Percentiles rank a stretch among this genome's conserved stretches.
These are phyloP conservation scores for Linnemannia exigua DNA, from an alignment of 192 early-diverging fungal genomes.

Conservation along the genomic window DNA sequence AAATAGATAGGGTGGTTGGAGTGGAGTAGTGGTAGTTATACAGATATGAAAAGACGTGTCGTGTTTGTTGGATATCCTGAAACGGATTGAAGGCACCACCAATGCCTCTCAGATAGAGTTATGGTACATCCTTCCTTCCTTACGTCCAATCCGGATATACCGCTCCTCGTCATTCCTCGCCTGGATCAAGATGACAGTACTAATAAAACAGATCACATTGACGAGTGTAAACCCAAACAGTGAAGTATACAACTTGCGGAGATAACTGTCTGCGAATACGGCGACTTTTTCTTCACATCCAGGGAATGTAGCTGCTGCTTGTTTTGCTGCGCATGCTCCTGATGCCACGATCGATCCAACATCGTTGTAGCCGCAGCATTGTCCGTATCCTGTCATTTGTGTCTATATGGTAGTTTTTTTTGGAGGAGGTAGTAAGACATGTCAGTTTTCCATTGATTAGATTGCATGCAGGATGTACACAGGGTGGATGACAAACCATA, in stretches of 20 bases:
- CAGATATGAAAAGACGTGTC: no score
- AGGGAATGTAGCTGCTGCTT: neutral
- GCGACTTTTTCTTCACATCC: conserved; percentile 54
- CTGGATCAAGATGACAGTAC: conserved; percentile 56
- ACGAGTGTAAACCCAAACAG: conserved; percentile 58
- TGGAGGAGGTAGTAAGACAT: neutral
- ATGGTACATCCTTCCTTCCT: conserved; percentile 50
- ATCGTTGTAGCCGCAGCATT: conserved; percentile 56
- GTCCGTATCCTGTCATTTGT: conserved; percentile 34
- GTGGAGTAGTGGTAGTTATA: no score
- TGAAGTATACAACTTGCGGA: conserved; percentile 56
- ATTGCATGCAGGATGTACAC: neutral
- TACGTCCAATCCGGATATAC: conserved; percentile 54
- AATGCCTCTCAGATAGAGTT: conserved; percentile 29
- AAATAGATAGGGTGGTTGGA: no score
- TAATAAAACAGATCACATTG: conserved; percentile 55
- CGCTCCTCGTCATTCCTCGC: conserved; percentile 61
- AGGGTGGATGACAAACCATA: neutral
- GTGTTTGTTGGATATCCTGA: no score
- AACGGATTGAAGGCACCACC: no score
- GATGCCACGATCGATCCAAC: neutral
- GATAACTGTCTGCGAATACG: conserved; percentile 37
- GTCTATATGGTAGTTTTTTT: conserved; percentile 11
- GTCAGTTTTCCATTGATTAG: no score
- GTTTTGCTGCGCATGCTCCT: conserved; percentile 13